Evolutionary conservation across 1,139 yeast genomes (phyloP), one percentile per base, ranked within the genome.

Genomic region (Sugiyamaella japonica): DNA sequence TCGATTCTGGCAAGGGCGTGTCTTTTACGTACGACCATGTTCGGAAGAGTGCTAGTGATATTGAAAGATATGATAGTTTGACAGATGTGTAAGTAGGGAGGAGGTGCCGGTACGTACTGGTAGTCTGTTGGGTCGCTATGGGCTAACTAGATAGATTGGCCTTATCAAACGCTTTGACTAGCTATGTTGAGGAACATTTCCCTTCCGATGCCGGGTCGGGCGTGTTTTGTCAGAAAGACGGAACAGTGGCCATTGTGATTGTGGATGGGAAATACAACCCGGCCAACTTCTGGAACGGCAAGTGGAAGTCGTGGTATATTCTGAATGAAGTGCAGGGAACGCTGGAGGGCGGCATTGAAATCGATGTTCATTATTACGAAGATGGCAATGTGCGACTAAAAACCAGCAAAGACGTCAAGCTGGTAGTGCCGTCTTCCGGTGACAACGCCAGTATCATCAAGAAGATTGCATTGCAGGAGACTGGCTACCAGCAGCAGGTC

Each of bases 381-480:
- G 98, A 93, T 63, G 99, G 99, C 31, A 93, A 93, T 66, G 98
- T 93, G 17, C 78, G 95, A 50, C 79, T 93, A 63, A 83, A 81
- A 61, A 81, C 85, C 28, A 70, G 71, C 8, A 80, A 82, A 53
- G 67, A 68, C n/a, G 65, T 79, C 1, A 67, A 67, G 36, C 48
- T 62, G 6, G 66, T 68, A 2, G 66, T 69, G 17, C 56, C 63
- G 13, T 52, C 55, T n/a, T 16, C 40, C 7, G 60, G n/a, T n/a
- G n/a, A 57, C 17, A 56, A 61, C 10, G 70, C 68, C 1, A 56
- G 56, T 3, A 72, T 86, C 17, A 77, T 82, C 46, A 75, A 76
- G 56, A 70, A 77, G 43, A 86, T 91, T 61, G 76, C 77, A 54
- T 66, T 67, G 34, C 66, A 79, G n/a, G 98, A 93, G 69, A 78